Evolutionary conservation across 192 early-diverging fungal species (phyloP), one percentile per base, ranked within the genome.

Genomic region (Coemansia javaensis): DNA sequence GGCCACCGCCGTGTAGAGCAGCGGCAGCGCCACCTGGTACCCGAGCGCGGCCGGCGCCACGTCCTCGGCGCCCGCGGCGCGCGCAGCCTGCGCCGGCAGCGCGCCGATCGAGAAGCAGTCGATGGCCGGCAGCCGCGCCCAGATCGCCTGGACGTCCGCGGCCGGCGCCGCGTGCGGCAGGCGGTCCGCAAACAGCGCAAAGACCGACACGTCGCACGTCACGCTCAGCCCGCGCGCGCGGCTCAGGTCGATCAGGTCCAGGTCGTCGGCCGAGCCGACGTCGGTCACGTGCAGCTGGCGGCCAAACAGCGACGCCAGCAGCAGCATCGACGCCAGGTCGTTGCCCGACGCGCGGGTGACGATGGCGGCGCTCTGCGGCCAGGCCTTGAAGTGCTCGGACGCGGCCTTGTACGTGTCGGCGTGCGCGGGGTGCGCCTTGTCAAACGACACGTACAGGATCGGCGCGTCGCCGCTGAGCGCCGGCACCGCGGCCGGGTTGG

Each of bases 171-270:
- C 42, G 3, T 28, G 36, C 14, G 67, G 63, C 25, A 77, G 48
- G 5, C 61, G 58, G 35, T 62, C 56, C 11, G 61, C 66, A 75
- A 95, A 94, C 32, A 98, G 75, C n/a, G 82, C 68, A 55, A 87
- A 84, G 6, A 94, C 83, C 14, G 84, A 79, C n/a, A 95, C 90
- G 63, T 97, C 96, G 76, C 94, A 99, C 6, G 92, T 93, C 34
- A 95, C 90, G 21, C 69, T 52, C 11, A 92, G 68, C 8, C 89
- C 92, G 43, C 90, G 89, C 23, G 90, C 81, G 70, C 93, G 95
- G 53, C 80, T 83, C 53, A 94, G 81, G 14, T 74, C 71, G 37
- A 99, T 89, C 49, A 99, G 79, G 9, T 77, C 81, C 40, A 99
- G 77, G 48, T 99, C 96, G 21, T 87, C 86, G 25, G 74, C 67